Evolutionary conservation across 1,284 basidiomycete species (phyloP), one percentile per base, ranked within the genome.

Genomic region (Phlebopus sp.): DNA sequence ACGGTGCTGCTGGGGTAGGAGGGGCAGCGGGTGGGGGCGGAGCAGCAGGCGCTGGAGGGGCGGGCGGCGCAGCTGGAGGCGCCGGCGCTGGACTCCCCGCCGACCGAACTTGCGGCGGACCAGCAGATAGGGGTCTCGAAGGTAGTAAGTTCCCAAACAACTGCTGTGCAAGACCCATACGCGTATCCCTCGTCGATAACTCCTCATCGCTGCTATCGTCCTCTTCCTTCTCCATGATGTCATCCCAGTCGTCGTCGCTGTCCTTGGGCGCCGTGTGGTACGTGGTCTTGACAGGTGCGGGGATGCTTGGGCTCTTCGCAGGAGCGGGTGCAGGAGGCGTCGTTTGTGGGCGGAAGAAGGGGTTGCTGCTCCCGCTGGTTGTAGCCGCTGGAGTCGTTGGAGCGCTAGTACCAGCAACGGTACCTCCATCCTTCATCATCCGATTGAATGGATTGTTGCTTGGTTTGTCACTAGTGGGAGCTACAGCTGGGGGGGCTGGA

Each of bases 151-250:
- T 77, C 6, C 88, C 85, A 62, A 96, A 94, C 36, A 95, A 63
- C 48, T 84, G 79, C 49, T 82, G 77, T 6, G 94, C 93, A 36
- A 96, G 81, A 49, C 82, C 81, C 52, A 79, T 78, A 6, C 90
- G 77, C 15, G 76, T 79, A 47, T 74, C 75, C 27, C 92, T 77
- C 11, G 81, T 84, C 7, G 76, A 74, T 44, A 86, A 71, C 55
- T 93, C 91, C 62, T 94, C 92, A 50, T 93, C 91, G 54, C 83
- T 87, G 57, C 82, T 86, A 55, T 86, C 83, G 19, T 81, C 78
- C 4, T 80, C 77, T 5, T 84, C 80, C 49, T 84, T 84, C 68
- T 95, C 91, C 55, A 81, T 74, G 37, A 88, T 74, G 14, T 86
- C 85, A 49, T 89, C 92, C 93, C 93, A 96, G 50, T 93, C 92